Evolutionary conservation across 176 grass and related monocot species (phyloP), one percentile per base, ranked within the genome.

Genomic region (Musa beccarii): DNA sequence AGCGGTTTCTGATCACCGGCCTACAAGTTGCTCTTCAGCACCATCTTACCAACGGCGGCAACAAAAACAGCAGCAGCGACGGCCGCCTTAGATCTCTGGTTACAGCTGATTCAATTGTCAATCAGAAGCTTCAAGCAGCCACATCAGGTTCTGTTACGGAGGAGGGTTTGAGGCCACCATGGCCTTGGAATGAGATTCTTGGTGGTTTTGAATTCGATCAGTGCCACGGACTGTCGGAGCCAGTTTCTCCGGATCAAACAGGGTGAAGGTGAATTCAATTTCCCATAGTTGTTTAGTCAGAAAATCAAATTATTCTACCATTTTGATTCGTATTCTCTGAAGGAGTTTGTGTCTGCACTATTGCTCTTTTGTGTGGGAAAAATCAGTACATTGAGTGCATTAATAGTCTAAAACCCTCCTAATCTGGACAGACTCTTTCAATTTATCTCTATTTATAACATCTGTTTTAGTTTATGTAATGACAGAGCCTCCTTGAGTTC

Each of bases 1-100:
- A 80, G 55, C 81, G 89, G 12, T 96, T 90, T 69, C 89, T 96
- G 73, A 72, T 92, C 83, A 96, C 93, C 71, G 87, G 89, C 43
- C 85, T 92, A 59, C 80, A 81, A 59, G 82, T 96, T 53, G 84
- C 77, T 9, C 76, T 87, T 14, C 71, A 83, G 20, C 80, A 80
- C 72, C 53, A 75, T 23, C 76, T 80, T 59, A 66, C 75, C 17
- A 63, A 52, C 56, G 52, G 57, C 12, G 59, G 68, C 23, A 78
- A 62, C 75, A 85, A 84, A 10, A 83, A 69, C 74, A 85, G 25
- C 19, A 78, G 72, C 68, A 68, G 81, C 75, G 51, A 13, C 66
- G 68, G 10, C 8, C 52, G 69, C 24, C 9, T 64, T 11, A 63
- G 21, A 16, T 71, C 68, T 20, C 68, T n/a, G 19, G 54, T 13